Base-by-base conservation (phyloP, 2,329 filamentous ascomycete species). In the Colletotrichum simmondsii region DNA sequence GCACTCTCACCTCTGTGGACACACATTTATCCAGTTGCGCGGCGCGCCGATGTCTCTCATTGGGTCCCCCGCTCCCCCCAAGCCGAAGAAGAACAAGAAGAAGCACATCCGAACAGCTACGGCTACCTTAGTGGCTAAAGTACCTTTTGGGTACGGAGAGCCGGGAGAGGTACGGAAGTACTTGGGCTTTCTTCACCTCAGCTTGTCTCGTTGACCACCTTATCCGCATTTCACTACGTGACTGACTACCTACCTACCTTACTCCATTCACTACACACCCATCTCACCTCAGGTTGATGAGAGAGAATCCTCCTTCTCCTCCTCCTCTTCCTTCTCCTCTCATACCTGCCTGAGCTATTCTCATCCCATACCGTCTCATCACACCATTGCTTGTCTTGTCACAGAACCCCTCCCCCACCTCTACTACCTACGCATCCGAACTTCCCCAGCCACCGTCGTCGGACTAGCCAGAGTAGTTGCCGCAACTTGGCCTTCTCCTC, bases 391-490 rank as follows among this genome's bases (percentile, higher is more conserved):
- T 42, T 63, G 69, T 46, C 53, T 69, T 42, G 69, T 62, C 65
- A 59, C 68, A 54, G 65, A 69, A 69, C 58, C 52, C 66, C 42
- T 69, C 65, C 65, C 70, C 70, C 70, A 72, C 70, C 70, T 69
- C 65, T 53, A 56, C 35, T 62, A 37, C 46, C 65, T 69, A 60
- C 70, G 52, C 70, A 69, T 64, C 70, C 65, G 65, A 72, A 64
- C 70, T 72, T 72, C 70, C 60, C 66, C 68, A 65, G 58, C 61
- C 70, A 66, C 62, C 61, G 42, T 54, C 65, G 35, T 26, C 42
- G 46, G 37, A 59, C 58, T 64, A 62, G 46, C 53, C 24, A 35
- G 46, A 30, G 22, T 60, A 49, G 58, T 32, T 54, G 53, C 42
- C 52, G 30, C 56, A 32, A 32, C 54, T 32, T 54, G 54, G 24